Conservation (phyloP, 108 stramenopile genomes). For the Parietichytrium sp. region DNA sequence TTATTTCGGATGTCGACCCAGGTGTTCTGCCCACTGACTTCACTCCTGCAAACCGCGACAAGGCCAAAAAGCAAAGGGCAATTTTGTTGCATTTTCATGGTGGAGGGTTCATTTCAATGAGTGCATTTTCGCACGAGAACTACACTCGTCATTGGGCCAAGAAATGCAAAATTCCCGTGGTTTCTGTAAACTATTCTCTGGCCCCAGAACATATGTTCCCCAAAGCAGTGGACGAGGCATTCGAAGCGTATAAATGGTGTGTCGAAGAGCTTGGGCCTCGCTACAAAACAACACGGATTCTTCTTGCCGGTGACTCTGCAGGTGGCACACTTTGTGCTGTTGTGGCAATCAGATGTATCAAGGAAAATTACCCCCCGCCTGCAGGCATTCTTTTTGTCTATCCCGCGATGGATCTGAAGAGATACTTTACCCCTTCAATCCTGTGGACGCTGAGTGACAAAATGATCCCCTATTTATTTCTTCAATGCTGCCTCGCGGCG, state of each 20-base stretch:
- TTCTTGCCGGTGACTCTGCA: conserved; percentile 19
- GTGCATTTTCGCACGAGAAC: conserved; percentile 21
- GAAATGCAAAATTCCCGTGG: neutral
- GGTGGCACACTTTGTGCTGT: neutral
- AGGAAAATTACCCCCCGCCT: conserved; percentile 4
- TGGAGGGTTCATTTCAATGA: conserved; percentile 14
- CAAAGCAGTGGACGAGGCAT: conserved; percentile 25
- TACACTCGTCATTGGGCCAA: conserved; percentile 26
- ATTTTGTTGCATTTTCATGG: conserved; percentile 26
- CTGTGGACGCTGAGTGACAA: conserved; percentile 19
- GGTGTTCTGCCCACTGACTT: conserved; percentile 1
- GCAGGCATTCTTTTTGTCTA: neutral
- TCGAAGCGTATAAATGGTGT: neutral
- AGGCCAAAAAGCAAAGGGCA: neutral
- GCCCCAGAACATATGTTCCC: neutral
- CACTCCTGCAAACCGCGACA: neutral
- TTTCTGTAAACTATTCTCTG: conserved; percentile 5
- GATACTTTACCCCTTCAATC: neutral
- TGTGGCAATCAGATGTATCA: neutral
- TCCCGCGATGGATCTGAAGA: neutral
- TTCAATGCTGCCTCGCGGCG: conserved; percentile 3
- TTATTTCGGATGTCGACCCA: neutral
- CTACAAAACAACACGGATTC: neutral
- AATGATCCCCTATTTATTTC: neutral
- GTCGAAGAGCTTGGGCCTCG: neutral